Evolutionary conservation across 2,329 filamentous ascomycete genomes (phyloP).

Genomic region (Aureobasidium namibiae): DNA sequence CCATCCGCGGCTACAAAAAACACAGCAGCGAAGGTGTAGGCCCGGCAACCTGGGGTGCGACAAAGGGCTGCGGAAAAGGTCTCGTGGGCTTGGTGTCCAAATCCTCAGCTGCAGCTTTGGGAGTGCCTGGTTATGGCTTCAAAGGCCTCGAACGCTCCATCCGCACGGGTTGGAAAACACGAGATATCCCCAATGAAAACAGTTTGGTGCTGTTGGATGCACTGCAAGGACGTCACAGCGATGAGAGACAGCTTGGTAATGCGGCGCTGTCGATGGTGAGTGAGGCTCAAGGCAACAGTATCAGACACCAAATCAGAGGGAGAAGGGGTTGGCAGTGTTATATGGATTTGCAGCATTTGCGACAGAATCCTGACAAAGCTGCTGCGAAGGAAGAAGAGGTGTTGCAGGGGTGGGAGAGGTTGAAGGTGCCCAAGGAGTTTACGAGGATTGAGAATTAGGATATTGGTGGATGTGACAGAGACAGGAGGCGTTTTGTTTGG

Average conservation of each 20-base stretch:
- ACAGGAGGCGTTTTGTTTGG: no score
- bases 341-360: background rate
- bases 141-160: constrained; percentile 6
- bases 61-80: background rate
- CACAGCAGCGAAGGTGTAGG: background rate
- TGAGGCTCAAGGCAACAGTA: background rate
- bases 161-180: constrained; percentile 2
- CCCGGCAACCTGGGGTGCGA: background rate
- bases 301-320: background rate
- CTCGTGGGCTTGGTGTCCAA: background rate
- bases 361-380: background rate
- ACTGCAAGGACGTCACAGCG: background rate
- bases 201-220: background rate
- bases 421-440: background rate
- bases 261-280: background rate
- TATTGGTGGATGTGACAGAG: no score
- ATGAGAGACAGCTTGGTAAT: background rate
- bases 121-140: background rate
- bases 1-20: constrained; percentile 28
- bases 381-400: background rate
- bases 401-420: background rate
- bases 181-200: background rate
- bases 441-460: no score
- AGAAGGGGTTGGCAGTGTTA: background rate
- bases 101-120: background rate